Conservation (phyloP, 2,329 filamentous ascomycete species). For the Mariannaea elegans region DNA sequence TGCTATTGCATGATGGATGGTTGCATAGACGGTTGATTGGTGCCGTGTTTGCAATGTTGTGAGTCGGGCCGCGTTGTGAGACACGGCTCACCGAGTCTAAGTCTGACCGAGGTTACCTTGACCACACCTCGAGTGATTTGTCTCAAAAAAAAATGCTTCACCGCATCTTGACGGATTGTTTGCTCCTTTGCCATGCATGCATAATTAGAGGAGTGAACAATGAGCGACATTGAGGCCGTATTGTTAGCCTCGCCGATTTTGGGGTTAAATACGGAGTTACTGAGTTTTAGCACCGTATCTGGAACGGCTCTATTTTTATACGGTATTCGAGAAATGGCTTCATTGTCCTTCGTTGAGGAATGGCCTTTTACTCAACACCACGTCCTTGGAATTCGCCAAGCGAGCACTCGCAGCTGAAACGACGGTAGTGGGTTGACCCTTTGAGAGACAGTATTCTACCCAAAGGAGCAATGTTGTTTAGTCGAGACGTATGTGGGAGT, state of each 20-base stretch:
- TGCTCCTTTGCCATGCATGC: background rate
- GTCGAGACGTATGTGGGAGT: too few species aligned
- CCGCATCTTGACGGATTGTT: background rate
- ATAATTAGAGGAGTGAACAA: background rate
- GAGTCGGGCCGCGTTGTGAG: constrained; percentile 18
- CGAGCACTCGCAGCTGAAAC: background rate
- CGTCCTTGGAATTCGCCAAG: constrained; percentile 8
- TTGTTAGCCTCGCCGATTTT: too few species aligned
- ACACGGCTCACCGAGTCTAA: constrained; percentile 1
- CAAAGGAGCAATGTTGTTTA: too few species aligned
- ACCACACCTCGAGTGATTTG: too few species aligned
- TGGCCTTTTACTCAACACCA: constrained; percentile 4
- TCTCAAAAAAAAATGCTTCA: background rate
- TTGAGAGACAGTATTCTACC: background rate
- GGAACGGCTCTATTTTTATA: too few species aligned
- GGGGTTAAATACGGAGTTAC: too few species aligned
- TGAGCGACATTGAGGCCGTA: too few species aligned
- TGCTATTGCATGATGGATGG: background rate
- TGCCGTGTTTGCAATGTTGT: constrained; percentile 5
- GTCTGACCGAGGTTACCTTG: constrained; percentile 15
- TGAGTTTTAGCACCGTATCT: too few species aligned
- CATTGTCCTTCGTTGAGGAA: too few species aligned
- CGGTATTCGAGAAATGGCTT: too few species aligned
- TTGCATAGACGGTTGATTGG: background rate
- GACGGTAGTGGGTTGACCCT: background rate